A percentile compares a stretch with the other conserved stretches of the same genome.
Evolutionary conservation across 495 filamentous ascomycete species (phyloP).

Genomic region (Evernia prunastri): DNA sequence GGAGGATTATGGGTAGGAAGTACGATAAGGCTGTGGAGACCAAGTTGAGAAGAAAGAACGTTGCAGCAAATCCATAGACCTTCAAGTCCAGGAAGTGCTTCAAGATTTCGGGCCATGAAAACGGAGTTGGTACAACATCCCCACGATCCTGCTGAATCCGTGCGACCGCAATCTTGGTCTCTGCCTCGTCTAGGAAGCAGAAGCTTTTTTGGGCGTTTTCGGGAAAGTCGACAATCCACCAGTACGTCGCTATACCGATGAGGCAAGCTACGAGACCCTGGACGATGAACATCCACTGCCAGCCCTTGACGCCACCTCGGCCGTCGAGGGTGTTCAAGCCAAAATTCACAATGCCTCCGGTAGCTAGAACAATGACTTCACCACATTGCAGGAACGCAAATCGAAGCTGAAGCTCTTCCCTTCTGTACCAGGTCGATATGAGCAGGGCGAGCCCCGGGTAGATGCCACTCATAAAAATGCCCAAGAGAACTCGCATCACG

Average conservation of each 20-base stretch:
- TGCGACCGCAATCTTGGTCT: slow-evolving; percentile 49
- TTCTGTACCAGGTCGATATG: slow-evolving; percentile 67
- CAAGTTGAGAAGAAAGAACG: slow-evolving; percentile 65
- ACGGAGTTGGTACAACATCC: slow-evolving; percentile 56
- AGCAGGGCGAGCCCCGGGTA: slow-evolving; percentile 68
- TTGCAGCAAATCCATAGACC: slow-evolving; percentile 62
- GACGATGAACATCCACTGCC: slow-evolving; percentile 74
- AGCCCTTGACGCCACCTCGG: slow-evolving; percentile 53
- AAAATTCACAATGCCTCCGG: slow-evolving; percentile 66
- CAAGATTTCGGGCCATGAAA: slow-evolving; percentile 53
- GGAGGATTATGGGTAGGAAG: slow-evolving; percentile 65
- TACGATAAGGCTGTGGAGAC: slow-evolving; percentile 58
- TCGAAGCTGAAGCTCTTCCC: slow-evolving; percentile 64
- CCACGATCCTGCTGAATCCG: slow-evolving; percentile 59
- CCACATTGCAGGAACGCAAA: slow-evolving; percentile 69
- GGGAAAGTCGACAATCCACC: slow-evolving; percentile 78
- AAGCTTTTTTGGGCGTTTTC: slow-evolving; percentile 58
- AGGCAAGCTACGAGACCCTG: slow-evolving; percentile 60
- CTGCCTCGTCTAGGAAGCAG: slow-evolving; percentile 53
- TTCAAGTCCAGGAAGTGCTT: slow-evolving; percentile 59
- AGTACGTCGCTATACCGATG: slow-evolving; percentile 62
- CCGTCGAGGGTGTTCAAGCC: slow-evolving; percentile 62
- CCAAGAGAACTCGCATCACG: slow-evolving; percentile 61
- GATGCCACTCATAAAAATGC: slow-evolving; percentile 59
- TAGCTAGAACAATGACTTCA: slow-evolving; percentile 61